These are phyloP conservation scores for Lactuca saligna DNA, from an alignment of 129 eudicot species.

Conservation along the genomic window DNA sequence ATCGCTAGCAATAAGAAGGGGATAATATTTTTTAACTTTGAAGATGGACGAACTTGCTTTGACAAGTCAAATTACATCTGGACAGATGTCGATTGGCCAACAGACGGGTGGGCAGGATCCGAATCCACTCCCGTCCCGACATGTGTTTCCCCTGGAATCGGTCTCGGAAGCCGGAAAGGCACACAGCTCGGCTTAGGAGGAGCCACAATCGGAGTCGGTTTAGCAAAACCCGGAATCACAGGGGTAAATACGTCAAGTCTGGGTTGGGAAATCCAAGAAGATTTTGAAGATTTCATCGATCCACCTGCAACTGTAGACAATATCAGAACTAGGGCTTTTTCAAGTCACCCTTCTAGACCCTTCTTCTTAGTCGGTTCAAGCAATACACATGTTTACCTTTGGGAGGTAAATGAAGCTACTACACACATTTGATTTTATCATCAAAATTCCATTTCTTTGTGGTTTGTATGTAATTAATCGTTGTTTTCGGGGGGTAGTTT, in stretches of 20 bases:
- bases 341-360: conserved; percentile 93
- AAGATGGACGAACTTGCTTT: conserved; percentile 49
- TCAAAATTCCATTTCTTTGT: not conserved
- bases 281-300: conserved; percentile 80
- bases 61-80: conserved; percentile 67
- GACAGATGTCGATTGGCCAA: conserved; percentile 97
- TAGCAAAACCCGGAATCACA: conserved; percentile 54
- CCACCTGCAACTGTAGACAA: conserved; percentile 86
- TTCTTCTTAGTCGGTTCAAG: conserved; percentile 95
- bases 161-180: conserved; percentile 81
- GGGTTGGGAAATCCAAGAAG: conserved; percentile 91
- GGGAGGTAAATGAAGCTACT: conserved; percentile 92
- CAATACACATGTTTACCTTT: conserved; percentile 82
- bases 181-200: conserved; percentile 92
- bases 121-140: conserved; percentile 87
- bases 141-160: conserved; percentile 82
- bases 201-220: conserved; percentile 72
- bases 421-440: not conserved
- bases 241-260: conserved; percentile 59
- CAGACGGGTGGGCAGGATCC: conserved; percentile 89
- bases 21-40: conserved; percentile 66
- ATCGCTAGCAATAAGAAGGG: conserved; percentile 94
- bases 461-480: not conserved
- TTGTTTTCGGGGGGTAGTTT: conserved; percentile 51
- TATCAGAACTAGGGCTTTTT: conserved; percentile 71